Percentiles rank a stretch among this genome's conserved stretches.
Conservation (phyloP, 805 yeast species). For the Suhomyces canberraensis region DNA sequence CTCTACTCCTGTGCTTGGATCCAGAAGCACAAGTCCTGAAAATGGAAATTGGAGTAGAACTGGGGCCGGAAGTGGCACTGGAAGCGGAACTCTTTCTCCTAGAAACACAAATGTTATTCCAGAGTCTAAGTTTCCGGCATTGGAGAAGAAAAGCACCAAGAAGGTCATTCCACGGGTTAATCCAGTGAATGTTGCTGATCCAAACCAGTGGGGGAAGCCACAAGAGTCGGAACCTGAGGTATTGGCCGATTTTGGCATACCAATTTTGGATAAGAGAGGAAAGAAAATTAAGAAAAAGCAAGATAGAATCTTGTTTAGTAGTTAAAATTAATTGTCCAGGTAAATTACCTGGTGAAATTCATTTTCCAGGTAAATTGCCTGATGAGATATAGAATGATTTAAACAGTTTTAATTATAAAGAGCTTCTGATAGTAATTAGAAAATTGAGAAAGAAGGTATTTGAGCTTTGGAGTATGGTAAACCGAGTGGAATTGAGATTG, state of each 20-base stretch:
- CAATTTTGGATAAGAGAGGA: conserved; percentile 9
- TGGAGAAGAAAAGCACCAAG: conserved; percentile 38
- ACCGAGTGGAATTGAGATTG: too few species aligned
- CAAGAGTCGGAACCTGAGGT: conserved; percentile 2
- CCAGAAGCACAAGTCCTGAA: conserved; percentile 1
- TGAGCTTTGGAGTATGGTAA: too few species aligned
- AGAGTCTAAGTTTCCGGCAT: conserved; percentile 47
- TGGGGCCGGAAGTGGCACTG: neutral
- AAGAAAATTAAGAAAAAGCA: conserved; percentile 12
- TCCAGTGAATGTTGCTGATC: conserved; percentile 29
- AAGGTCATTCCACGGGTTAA: conserved; percentile 56
- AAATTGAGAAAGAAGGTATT: too few species aligned
- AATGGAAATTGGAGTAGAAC: conserved; percentile 1
- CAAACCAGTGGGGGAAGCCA: conserved; percentile 26
- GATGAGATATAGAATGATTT: too few species aligned
- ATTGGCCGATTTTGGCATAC: conserved; percentile 4
- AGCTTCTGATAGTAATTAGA: too few species aligned
- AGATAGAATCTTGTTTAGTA: conserved; percentile 6
- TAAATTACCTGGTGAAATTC: neutral
- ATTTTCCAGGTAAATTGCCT: too few species aligned
- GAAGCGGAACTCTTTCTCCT: neutral
- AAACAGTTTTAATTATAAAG: too few species aligned
- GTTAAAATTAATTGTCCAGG: neutral
- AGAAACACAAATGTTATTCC: conserved; percentile 17
- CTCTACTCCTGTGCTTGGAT: conserved; percentile 26